Base-by-base conservation (phyloP, 225 moss, liverwort and hornwort species). In the Pleurozium schreberi region DNA sequence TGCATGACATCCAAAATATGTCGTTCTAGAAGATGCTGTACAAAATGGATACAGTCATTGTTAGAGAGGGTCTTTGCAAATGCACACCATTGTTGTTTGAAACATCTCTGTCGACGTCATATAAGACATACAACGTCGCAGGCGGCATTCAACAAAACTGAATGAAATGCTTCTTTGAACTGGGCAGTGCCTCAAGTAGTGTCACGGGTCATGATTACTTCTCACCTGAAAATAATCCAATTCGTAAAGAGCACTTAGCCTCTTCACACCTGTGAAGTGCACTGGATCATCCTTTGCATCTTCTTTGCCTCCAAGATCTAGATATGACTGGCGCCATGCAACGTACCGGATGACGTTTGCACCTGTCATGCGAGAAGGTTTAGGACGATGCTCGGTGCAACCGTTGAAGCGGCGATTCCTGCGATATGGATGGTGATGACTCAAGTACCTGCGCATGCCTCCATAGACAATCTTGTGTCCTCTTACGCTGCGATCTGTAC, bases 381-480 rank as follows among this genome's bases (percentile, higher is more conserved):
- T 18, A 6, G 20, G 34, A 0, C 31, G 6, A 36, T 12, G 0
- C 7, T 76, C 50, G 0, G 1, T 12, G 20, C 5, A 20, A 8
- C 50, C 52, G 5, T 76, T 76, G 33, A 76, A 76, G 0, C 6
- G 11, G 0, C 1, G 19, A 75, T 75, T 50, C 50, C 50, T 50
- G 10, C 12, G 12, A 50, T 50, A 50, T 50, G 50, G 50, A 50
- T 50, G 50, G 8, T 33, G 11, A 4, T 21, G 12, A 12, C 33
- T 10, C 0, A 74, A 2, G 8, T 30, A 74, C 47, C 68, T 68
- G 0, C 7, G 22, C 1, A 68, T 68, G 22, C 68, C 68, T 4
- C n/a, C 22, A 12, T 68, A 68, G 5, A 68, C 22, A 6, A 68
- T 68, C 11, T 68, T 68, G 0, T 18, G n/a, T 3, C 74, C 74